Evolutionary conservation across 2,329 filamentous ascomycete species (phyloP), one percentile per base, ranked within the genome.

Genomic region (Curvularia eragrostidis): DNA sequence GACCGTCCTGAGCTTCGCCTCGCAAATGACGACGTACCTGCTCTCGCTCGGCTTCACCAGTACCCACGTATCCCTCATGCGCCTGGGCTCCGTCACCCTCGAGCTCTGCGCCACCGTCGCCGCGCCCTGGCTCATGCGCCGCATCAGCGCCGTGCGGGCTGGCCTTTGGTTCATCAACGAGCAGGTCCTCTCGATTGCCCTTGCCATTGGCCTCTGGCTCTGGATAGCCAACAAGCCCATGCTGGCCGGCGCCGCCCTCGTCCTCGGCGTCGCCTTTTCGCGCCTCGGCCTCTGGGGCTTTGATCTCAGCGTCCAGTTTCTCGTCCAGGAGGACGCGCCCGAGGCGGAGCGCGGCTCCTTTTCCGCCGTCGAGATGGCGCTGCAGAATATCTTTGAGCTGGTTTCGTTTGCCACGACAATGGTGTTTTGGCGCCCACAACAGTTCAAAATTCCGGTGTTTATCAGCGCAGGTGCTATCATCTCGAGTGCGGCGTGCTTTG

Each of bases 151-250:
- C 1, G 79, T 91, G 7, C 79, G 90, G n/a, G 82, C 84, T 0
- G 90, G 89, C 0, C 80, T 92, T 3, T 93, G 90, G 90, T 87
- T 86, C 61, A 70, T 89, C 9, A 87, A 83, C 54, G 90, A 87
- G 84, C 89, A 92, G 69, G 78, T 89, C n/a, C 55, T 79, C 2
- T 87, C 83, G 46, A 60, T 86, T 64, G 62, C 79, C 70, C 70
- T 83, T 49, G 63, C 78, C 66, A 71, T 77, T 19, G 64, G 63
- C 2, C 49, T 74, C 0, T 75, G 70, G 55, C 60, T 67, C 12
- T 41, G 55, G 6, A 54, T 66, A 13, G 38, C 54, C 50, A 15
- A 49, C 50, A 43, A 56, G 52, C 2, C 64, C 52, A 66, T 65
- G 42, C 42, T 69, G 12, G 71, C 72, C 0, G 72, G 70, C 8